A percentile compares a stretch with the other conserved stretches of the same genome.
Evolutionary conservation across 805 yeast genomes (phyloP).

Genomic region (Kluyveromyces aestuarii): DNA sequence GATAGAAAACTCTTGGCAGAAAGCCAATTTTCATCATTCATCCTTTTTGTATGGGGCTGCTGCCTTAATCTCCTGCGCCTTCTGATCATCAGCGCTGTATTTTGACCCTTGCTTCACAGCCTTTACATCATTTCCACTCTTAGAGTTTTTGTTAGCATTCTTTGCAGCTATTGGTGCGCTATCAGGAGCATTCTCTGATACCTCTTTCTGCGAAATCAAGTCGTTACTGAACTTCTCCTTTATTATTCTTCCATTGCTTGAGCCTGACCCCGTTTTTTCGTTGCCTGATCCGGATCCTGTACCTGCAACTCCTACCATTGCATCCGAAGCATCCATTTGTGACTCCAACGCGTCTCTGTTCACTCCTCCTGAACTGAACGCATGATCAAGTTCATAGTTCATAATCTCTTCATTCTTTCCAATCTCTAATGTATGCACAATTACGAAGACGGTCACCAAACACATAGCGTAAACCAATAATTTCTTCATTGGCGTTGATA

Average conservation of each 20-base stretch:
- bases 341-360: conserved; percentile 7
- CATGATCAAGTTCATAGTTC: conserved; percentile 21
- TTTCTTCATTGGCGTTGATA: conserved; percentile 43
- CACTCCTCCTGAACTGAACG: conserved; percentile 4
- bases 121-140: conserved; percentile 8
- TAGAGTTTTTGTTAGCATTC: not conserved
- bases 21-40: not conserved
- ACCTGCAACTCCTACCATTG: conserved; percentile 1
- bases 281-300: conserved; percentile 3
- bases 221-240: conserved; percentile 24
- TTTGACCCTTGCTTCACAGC: conserved; percentile 6
- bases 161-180: not conserved
- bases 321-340: conserved; percentile 13
- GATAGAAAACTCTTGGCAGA: not conserved
- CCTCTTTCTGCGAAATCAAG: conserved; percentile 24
- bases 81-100: conserved; percentile 5
- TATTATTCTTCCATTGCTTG: conserved; percentile 7
- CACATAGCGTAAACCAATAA: conserved; percentile 31
- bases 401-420: conserved; percentile 15
- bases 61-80: conserved; percentile 8
- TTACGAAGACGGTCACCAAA: conserved; percentile 25
- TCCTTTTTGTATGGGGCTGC: conserved; percentile 8
- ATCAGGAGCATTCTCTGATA: not conserved
- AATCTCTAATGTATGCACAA: conserved; percentile 25
- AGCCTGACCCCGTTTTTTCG: not conserved